Conservation (phyloP, 805 yeast species). For the Yarrowia keelungensis region DNA sequence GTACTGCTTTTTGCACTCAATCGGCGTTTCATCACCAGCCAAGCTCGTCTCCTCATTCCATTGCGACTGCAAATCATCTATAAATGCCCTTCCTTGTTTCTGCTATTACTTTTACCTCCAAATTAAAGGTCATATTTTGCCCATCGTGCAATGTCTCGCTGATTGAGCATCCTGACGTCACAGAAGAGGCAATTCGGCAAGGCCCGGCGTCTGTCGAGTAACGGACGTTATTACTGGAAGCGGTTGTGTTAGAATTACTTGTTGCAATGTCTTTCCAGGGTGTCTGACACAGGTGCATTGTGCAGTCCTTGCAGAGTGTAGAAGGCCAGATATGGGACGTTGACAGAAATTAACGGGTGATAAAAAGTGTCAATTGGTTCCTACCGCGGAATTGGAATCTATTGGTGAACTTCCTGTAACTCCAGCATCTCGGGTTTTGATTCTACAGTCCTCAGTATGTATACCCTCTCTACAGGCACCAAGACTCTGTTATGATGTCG, state of each 20-base stretch:
- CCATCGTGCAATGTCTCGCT: background rate
- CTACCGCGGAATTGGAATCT: too few relatives aligned
- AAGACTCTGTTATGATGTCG: too few relatives aligned
- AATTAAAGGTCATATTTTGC: background rate
- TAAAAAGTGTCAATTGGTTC: too few relatives aligned
- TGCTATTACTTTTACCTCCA: background rate
- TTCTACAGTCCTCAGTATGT: too few relatives aligned
- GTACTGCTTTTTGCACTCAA: too few relatives aligned
- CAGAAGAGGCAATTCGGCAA: background rate
- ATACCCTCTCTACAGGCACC: too few relatives aligned
- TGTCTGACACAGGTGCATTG: background rate
- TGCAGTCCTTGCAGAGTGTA: background rate
- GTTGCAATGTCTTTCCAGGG: background rate
- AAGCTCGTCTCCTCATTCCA: background rate
- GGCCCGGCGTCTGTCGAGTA: background rate
- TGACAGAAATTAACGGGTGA: too few relatives aligned
- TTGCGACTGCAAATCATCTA: background rate
- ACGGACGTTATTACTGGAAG: background rate
- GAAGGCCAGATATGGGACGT: too few relatives aligned
- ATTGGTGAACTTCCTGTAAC: too few relatives aligned
- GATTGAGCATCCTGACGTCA: constrained; percentile 13
- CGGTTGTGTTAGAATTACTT: background rate
- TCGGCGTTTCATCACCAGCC: background rate
- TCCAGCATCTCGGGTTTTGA: too few relatives aligned
- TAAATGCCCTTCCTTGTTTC: background rate